Conservation (phyloP, 2,329 filamentous ascomycete genomes). For the Penicillium sp. region DNA sequence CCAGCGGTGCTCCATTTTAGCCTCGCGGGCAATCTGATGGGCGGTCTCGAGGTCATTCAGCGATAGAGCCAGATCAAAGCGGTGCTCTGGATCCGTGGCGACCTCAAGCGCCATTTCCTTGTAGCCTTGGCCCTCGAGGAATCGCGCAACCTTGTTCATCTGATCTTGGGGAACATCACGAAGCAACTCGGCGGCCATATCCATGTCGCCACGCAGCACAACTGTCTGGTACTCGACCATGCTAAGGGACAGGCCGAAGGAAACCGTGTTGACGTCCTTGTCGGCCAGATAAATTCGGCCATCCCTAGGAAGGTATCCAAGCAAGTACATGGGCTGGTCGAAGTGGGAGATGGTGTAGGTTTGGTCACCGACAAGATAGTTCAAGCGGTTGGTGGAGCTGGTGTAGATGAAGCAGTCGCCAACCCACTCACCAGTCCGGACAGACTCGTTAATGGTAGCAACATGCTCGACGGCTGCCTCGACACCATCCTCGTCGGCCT, state of each 20-base stretch:
- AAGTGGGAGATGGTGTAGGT: conserved; percentile 98
- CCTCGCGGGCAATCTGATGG: conserved; percentile 75
- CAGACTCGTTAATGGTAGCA: conserved; percentile 89
- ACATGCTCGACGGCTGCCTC: conserved; percentile 96
- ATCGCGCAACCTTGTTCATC: conserved; percentile 96
- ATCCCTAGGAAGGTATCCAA: conserved; percentile 93
- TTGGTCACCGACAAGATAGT: conserved; percentile 97
- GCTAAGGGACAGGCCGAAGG: conserved; percentile 83
- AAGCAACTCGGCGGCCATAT: conserved; percentile 82
- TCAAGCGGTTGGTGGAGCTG: conserved; percentile 91
- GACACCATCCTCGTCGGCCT: conserved; percentile 86
- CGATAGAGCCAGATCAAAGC: conserved; percentile 85
- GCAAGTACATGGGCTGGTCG: conserved; percentile 88
- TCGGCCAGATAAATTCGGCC: conserved; percentile 93
- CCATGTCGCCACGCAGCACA: conserved; percentile 89
- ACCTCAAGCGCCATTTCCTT: conserved; percentile 95
- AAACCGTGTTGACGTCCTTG: conserved; percentile 90
- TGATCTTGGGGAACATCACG: conserved; percentile 83
- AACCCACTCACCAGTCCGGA: conserved; percentile 95
- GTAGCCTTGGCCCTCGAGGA: conserved; percentile 94
- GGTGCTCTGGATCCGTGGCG: conserved; percentile 91
- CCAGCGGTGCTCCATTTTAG: conserved; percentile 95
- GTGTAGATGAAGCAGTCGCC: conserved; percentile 99
- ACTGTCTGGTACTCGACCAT: conserved; percentile 97
- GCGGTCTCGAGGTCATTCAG: conserved; percentile 83